phyloP scores from a whole-genome alignment of 306 rosid genomes.

The Elaeagnus macrophylla region DNA sequence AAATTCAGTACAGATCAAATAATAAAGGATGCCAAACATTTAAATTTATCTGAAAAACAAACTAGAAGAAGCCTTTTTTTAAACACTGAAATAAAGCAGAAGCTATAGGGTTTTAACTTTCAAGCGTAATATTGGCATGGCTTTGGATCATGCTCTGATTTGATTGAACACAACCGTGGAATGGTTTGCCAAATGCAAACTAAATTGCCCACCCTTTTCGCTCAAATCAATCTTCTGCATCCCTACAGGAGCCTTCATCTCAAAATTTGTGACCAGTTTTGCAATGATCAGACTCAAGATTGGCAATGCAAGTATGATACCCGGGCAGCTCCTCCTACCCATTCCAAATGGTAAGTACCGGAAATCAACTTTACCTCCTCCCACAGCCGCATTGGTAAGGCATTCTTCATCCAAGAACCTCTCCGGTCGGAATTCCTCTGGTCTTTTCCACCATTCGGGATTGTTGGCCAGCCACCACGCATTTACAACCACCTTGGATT shows the following conservation, averaged over 20 bases:
- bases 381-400: constrained; percentile 49
- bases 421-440: constrained; percentile 69
- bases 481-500: constrained; percentile 73
- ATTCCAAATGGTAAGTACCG: constrained; percentile 70
- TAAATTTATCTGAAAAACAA: too few species aligned
- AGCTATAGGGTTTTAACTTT: too few species aligned
- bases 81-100: too few species aligned
- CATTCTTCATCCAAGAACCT: constrained; percentile 67
- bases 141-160: constrained; percentile 7
- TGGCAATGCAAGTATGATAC: constrained; percentile 76
- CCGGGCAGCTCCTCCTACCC: constrained; percentile 87
- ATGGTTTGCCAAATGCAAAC: constrained; percentile 67
- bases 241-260: constrained; percentile 35
- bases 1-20: too few species aligned
- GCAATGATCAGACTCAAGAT: constrained; percentile 55
- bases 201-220: constrained; percentile 76
- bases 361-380: constrained; percentile 62
- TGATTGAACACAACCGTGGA: constrained; percentile 40
- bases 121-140: too few species aligned
- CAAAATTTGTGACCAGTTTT: constrained; percentile 50
- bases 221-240: constrained; percentile 44
- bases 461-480: constrained; percentile 91
- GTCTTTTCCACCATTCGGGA: constrained; percentile 67
- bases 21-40: too few species aligned
- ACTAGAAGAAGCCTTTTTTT: too few species aligned